Percentiles rank a stretch among this genome's conserved stretches.
Conservation (phyloP, 23 red algal species). For the Gracilaria gracilis region DNA sequence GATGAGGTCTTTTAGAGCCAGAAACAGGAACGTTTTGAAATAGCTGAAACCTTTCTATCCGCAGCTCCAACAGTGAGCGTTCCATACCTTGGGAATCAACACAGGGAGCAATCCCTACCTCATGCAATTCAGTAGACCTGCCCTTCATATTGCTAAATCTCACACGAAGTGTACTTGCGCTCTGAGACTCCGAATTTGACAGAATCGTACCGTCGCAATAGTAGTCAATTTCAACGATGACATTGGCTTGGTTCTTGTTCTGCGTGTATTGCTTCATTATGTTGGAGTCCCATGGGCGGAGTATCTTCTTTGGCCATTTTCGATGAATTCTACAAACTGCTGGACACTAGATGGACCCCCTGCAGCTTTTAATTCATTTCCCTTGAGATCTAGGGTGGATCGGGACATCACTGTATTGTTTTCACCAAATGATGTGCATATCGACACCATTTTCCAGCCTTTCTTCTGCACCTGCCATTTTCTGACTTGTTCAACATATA, state of each 20-base stretch:
- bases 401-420: no score
- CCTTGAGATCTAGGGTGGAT: no score
- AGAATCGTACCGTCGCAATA: slow-evolving; percentile 15
- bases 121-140: neutral
- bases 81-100: neutral
- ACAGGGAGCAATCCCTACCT: slow-evolving; percentile 1
- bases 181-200: no score
- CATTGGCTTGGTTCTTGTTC: neutral
- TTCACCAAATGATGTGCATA: no score
- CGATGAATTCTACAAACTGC: neutral
- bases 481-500: no score
- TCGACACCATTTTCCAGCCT: no score
- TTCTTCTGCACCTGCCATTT: no score
- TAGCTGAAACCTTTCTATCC: neutral
- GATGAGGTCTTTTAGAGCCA: neutral
- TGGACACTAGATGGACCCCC: neutral
- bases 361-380: no score
- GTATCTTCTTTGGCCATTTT: neutral
- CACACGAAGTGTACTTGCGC: neutral
- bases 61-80: neutral
- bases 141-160: slow-evolving; percentile 1
- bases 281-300: no score
- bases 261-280: neutral
- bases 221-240: neutral
- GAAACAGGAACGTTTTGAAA: neutral